A percentile compares a stretch with the other conserved stretches of the same genome.
These are phyloP conservation scores for Venturia effusa DNA, from an alignment of 2,329 filamentous ascomycete genomes.

Conservation along the genomic window DNA sequence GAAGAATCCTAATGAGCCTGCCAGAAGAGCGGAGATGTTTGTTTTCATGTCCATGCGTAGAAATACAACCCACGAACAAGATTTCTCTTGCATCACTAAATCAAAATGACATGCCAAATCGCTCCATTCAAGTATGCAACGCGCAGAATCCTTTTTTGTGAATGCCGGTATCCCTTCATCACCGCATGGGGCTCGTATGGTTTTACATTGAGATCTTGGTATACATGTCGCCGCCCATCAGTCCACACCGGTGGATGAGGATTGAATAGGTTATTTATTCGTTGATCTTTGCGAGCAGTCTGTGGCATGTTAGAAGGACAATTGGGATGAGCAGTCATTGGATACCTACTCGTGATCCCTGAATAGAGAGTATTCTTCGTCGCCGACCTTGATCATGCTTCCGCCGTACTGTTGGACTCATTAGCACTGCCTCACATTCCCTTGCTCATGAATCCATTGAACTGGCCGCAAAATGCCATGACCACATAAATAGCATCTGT, in stretches of 20 bases:
- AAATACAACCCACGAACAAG: not conserved
- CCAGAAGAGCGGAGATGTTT: not conserved
- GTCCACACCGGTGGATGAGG: not conserved
- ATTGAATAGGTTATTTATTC: constrained; percentile 48
- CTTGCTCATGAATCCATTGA: not conserved
- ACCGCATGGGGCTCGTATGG: not conserved
- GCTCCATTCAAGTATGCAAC: not conserved
- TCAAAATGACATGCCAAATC: not conserved
- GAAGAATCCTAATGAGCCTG: not conserved
- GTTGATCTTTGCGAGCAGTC: constrained; percentile 97
- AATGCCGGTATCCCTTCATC: not conserved
- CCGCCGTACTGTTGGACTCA: constrained; percentile 64
- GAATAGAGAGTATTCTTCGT: constrained; percentile 94
- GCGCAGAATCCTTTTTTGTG: not conserved
- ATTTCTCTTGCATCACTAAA: not conserved
- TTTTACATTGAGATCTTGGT: not conserved
- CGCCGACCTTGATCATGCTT: constrained; percentile 90
- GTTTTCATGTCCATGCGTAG: not conserved
- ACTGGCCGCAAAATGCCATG: not conserved
- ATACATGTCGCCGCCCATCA: not conserved
- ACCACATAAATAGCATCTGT: not conserved
- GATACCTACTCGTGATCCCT: constrained; percentile 87
- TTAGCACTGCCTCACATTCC: not conserved
- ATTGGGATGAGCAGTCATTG: not conserved
- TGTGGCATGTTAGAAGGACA: constrained; percentile 27